phyloP scores from a whole-genome alignment of 257 asterid species.

The Cynanchum wilfordii region DNA sequence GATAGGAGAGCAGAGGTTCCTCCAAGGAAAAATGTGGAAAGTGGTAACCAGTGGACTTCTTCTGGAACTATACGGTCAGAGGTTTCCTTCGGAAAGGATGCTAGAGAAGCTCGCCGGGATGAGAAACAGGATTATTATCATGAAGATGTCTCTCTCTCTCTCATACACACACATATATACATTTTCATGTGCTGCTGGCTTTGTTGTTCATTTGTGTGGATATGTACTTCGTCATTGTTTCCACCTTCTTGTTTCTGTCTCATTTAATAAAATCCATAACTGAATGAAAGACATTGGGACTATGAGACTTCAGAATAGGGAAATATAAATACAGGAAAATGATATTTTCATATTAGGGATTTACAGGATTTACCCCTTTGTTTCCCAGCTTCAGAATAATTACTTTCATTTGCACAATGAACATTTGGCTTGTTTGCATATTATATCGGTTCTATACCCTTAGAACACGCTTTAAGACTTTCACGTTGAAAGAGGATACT shows the following conservation, averaged over 20 bases:
- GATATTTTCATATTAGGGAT: background rate
- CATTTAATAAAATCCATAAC: background rate
- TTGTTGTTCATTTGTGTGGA: background rate
- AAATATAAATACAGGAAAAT: background rate
- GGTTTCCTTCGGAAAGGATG: conserved; percentile 39
- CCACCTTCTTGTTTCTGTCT: background rate
- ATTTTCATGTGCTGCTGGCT: background rate
- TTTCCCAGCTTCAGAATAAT: background rate
- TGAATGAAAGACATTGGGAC: background rate
- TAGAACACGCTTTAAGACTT: background rate
- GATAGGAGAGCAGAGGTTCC: conserved; percentile 69
- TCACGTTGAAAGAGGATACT: background rate
- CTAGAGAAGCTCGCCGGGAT: conserved; percentile 29
- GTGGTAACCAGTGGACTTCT: conserved; percentile 53
- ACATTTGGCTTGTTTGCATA: background rate
- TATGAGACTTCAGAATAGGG: background rate
- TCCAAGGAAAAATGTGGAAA: conserved; percentile 47
- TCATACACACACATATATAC: background rate
- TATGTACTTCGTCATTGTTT: background rate
- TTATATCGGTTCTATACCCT: background rate
- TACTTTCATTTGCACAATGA: background rate
- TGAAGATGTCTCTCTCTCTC: conserved; percentile 58
- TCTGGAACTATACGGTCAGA: conserved; percentile 56
- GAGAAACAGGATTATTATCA: conserved; percentile 41
- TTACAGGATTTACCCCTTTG: background rate